Percentiles rank a stretch among this genome's conserved stretches.
These are phyloP conservation scores for Raphanus sativus DNA, from an alignment of 345 rosid genomes.

Conservation along the genomic window DNA sequence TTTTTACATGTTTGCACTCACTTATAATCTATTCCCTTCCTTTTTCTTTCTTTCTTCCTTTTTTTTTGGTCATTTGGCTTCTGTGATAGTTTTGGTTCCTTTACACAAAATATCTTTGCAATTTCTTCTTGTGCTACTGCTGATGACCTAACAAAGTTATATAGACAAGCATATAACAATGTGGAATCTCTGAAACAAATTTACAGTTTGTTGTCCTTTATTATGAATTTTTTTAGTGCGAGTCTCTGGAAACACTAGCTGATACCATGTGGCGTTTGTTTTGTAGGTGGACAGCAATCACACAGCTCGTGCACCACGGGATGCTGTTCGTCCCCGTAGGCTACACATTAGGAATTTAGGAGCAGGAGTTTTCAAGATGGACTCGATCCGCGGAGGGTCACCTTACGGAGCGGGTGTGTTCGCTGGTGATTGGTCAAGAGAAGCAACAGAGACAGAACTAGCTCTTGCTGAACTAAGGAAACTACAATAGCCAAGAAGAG, in stretches of 20 bases:
- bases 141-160: not conserved
- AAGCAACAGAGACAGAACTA: conserved; percentile 64
- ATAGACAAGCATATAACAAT: not conserved
- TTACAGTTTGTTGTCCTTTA: not conserved
- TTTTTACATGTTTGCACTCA: not conserved
- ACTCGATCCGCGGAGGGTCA: conserved; percentile 69
- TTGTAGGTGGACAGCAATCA: conserved; percentile 71
- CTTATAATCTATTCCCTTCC: not conserved
- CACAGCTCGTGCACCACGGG: conserved; percentile 80
- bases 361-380: conserved; percentile 81
- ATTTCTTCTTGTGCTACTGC: not conserved
- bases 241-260: not conserved
- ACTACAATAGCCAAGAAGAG: conserved; percentile 59
- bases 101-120: not conserved
- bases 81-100: not conserved
- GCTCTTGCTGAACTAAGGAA: conserved; percentile 74
- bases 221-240: not conserved
- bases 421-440: conserved; percentile 77
- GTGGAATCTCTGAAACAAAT: not conserved
- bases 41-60: not conserved
- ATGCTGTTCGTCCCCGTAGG: conserved; percentile 87
- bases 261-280: not conserved
- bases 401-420: conserved; percentile 77
- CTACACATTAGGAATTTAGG: conserved; percentile 76
- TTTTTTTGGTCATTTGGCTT: not conserved